Base-by-base conservation (phyloP, 1,284 basidiomycete species). In the Rhodotorula glutinis region DNA sequence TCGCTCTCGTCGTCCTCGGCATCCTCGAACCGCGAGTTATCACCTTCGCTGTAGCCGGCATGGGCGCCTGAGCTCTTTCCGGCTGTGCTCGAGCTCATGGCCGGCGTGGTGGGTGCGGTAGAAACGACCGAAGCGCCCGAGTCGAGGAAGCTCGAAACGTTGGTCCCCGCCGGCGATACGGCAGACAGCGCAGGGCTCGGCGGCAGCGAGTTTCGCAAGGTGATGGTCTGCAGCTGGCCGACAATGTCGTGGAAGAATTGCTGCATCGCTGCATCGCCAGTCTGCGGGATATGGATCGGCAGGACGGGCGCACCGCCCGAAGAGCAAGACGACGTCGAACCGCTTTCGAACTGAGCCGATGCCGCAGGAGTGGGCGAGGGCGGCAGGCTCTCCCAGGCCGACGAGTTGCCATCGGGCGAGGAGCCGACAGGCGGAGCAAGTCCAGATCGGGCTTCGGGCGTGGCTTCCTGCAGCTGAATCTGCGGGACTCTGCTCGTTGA, bases 181-280 rank as follows among this genome's bases (percentile, higher is more conserved):
- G 57, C 25, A 1, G 60, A 54, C 30, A 59, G 57, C 27, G 55
- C 47, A 2, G 58, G 57, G 30, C 44, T 54, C 21, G 68, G 65
- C 44, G 68, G 62, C 56, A 72, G 56, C n/a, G 67, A 69, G 53
- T 63, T 70, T 30, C 67, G 65, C 13, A 78, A 79, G 73, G 87
- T 85, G 81, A 92, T 86, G 55, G 84, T 84, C 66, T 86, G 87
- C 55, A 92, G 84, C 74, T 90, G 88, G 52, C 90, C 86, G 11
- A 87, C 87, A 58, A 93, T 87, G 78, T 92, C 88, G 63, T 87
- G 82, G 78, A 92, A 89, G 79, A 91, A 91, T 51, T 84, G 79
- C 67, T 90, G 88, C 77, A 92, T 86, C 53, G 85, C 85, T 55
- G 85, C 85, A 73, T 90, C 88, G 69, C 85, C 82, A 38, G 86